phyloP scores from a whole-genome alignment of 2,329 filamentous ascomycete genomes.

The Penicillium capsulatum region DNA sequence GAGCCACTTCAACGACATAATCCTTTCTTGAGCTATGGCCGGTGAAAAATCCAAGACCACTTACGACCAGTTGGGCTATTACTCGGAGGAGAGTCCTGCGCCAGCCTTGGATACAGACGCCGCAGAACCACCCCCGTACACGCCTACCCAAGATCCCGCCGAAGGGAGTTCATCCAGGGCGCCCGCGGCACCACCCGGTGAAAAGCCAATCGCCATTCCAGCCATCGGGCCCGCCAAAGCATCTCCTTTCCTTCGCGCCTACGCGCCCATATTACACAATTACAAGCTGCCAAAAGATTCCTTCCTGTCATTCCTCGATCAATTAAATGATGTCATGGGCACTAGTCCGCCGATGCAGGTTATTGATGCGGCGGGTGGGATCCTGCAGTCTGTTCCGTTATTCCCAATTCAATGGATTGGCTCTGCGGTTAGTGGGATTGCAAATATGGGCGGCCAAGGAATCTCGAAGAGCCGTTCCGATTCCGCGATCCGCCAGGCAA shows the following conservation, averaged over 20 bases:
- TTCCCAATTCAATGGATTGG: slow-evolving; percentile 26
- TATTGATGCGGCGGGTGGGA: slow-evolving; percentile 25
- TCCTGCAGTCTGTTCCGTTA: slow-evolving; percentile 23
- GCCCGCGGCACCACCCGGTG: background rate
- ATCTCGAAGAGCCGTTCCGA: slow-evolving; percentile 25
- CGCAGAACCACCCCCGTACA: background rate
- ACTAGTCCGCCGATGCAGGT: slow-evolving; percentile 27
- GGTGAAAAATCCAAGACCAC: slow-evolving; percentile 3
- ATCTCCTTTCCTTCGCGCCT: slow-evolving; percentile 18
- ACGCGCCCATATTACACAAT: slow-evolving; percentile 10
- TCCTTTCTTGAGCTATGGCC: too few relatives aligned
- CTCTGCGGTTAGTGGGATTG: slow-evolving; percentile 19
- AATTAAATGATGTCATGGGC: slow-evolving; percentile 23
- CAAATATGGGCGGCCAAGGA: slow-evolving; percentile 19
- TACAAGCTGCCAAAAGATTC: slow-evolving; percentile 14
- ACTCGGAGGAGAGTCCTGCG: too few relatives aligned
- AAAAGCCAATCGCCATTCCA: slow-evolving; percentile 15
- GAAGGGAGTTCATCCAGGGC: background rate
- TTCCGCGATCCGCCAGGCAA: slow-evolving; percentile 19
- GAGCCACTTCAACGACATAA: too few relatives aligned
- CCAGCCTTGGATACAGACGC: too few relatives aligned
- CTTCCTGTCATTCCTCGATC: slow-evolving; percentile 26
- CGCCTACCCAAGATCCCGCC: background rate
- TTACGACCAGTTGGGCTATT: slow-evolving; percentile 4
- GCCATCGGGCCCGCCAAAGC: slow-evolving; percentile 10